Base-by-base conservation (phyloP, 2,329 filamentous ascomycete genomes). In the Arthrobotrys entomopaga region DNA sequence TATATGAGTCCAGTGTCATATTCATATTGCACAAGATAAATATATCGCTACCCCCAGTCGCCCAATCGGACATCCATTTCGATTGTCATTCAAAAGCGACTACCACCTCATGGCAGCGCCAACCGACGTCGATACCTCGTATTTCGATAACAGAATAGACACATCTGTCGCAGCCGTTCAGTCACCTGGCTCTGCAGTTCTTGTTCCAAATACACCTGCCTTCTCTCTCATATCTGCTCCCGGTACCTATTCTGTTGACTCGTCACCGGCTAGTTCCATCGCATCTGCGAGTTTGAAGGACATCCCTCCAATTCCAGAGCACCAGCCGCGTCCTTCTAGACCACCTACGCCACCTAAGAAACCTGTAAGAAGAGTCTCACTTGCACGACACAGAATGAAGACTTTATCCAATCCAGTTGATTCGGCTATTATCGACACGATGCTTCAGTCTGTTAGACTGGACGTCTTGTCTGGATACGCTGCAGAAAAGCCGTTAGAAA, bases 321-420 rank as follows among this genome's bases (percentile, higher is more conserved):
- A 59, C 53, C 22, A 34, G 3, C n/a, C n/a, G n/a, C 26, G 3
- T 19, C 2, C 11, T 10, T 20, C 40, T 7, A 29, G 46, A 16
- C 65, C 65, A 16, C 34, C 49, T 54, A 63, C 65, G 3, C 65
- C 65, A 43, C 57, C 57, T 22, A 57, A 61, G 29, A 42, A 38
- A 42, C 48, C 61, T 34, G 16, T 42, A 6, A 63, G 57, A 58
- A 61, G 52, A 42, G 63, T 74, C 58, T 74, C 70, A 10, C 70
- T 63, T 4, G 61, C 70, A 38, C 43, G 52, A 52, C 70, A 74
- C 40, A 74, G 70, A 26, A 74, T 74, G 70, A 74, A 74, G 46
- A 74, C 70, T 42, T 42, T 74, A n/a, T 74, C 70, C 49, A 74
- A 74, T n/a, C 70, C 70, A 26, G 70, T 74, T 34, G 70, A 74